A percentile compares a stretch with the other conserved stretches of the same genome.
Conservation (phyloP, 257 asterid genomes). For the Echites panduratus region DNA sequence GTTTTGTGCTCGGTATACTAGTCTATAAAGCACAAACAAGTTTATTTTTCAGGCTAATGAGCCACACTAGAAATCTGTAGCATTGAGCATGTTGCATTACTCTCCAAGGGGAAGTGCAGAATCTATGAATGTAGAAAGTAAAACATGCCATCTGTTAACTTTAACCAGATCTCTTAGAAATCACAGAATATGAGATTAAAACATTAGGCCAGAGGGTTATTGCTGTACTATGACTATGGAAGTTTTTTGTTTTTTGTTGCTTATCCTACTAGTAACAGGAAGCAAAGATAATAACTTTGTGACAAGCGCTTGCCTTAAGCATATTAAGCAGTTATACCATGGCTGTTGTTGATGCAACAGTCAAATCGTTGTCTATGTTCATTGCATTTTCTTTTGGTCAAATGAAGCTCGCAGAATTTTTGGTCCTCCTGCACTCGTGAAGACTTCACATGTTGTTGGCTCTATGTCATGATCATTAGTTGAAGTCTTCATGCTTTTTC, state of each 20-base stretch:
- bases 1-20: background rate
- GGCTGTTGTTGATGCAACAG: background rate
- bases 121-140: background rate
- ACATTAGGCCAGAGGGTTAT: background rate
- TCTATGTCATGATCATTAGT: background rate
- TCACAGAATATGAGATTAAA: background rate
- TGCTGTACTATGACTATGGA: background rate
- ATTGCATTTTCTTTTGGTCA: background rate
- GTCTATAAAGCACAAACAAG: background rate
- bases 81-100: background rate
- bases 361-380: background rate
- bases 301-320: background rate
- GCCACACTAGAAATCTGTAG: background rate
- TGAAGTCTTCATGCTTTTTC: background rate
- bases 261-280: background rate
- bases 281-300: slow-evolving; percentile 6
- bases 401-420: background rate
- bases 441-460: background rate
- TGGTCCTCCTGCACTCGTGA: background rate
- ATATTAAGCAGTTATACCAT: background rate
- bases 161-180: background rate
- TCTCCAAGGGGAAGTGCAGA: background rate
- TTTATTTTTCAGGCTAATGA: background rate
- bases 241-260: background rate
- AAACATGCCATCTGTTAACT: too few species aligned